Evolutionary conservation across 345 rosid species (phyloP).

Genomic region (Durio zibethinus): DNA sequence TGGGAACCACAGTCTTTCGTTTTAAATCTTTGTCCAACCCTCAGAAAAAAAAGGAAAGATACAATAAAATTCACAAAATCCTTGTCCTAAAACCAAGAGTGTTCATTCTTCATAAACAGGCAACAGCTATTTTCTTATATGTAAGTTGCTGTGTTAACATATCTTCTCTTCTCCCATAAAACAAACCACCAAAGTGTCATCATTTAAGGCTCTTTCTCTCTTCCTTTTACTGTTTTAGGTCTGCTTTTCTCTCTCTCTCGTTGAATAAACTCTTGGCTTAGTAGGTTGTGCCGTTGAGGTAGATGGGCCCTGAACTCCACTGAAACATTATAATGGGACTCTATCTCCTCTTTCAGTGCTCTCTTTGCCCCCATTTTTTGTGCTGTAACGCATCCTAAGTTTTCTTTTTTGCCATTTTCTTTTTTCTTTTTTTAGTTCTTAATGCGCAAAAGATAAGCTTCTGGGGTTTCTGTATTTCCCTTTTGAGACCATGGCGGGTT

Average conservation of each 20-base stretch:
- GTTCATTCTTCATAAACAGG: constrained; percentile 4
- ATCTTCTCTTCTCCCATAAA: constrained; percentile 15
- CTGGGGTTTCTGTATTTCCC: constrained; percentile 15
- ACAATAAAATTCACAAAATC: background rate
- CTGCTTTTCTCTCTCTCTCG: constrained; percentile 20
- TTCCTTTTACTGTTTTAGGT: constrained; percentile 40
- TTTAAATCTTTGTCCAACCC: constrained; percentile 22
- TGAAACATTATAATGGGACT: constrained; percentile 18
- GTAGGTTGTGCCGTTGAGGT: constrained; percentile 48
- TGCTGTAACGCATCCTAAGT: constrained; percentile 41
- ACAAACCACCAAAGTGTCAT: constrained; percentile 30
- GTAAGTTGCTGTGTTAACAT: constrained; percentile 10
- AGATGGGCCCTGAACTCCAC: constrained; percentile 34
- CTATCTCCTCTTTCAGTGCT: constrained; percentile 42
- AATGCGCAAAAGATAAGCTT: constrained; percentile 24
- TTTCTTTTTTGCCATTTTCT: constrained; percentile 11
- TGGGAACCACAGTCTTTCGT: constrained; percentile 12
- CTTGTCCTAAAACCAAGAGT: background rate
- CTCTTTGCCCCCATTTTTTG: constrained; percentile 33
- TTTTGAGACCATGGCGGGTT: background rate
- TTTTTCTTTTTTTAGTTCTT: constrained; percentile 12
- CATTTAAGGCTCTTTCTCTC: constrained; percentile 23
- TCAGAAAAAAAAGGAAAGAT: background rate
- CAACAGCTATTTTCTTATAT: constrained; percentile 24
- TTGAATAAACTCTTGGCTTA: constrained; percentile 39